A percentile compares a stretch with the other conserved stretches of the same genome.
Conservation (phyloP, 2,329 filamentous ascomycete species). For the Alternaria triticina region DNA sequence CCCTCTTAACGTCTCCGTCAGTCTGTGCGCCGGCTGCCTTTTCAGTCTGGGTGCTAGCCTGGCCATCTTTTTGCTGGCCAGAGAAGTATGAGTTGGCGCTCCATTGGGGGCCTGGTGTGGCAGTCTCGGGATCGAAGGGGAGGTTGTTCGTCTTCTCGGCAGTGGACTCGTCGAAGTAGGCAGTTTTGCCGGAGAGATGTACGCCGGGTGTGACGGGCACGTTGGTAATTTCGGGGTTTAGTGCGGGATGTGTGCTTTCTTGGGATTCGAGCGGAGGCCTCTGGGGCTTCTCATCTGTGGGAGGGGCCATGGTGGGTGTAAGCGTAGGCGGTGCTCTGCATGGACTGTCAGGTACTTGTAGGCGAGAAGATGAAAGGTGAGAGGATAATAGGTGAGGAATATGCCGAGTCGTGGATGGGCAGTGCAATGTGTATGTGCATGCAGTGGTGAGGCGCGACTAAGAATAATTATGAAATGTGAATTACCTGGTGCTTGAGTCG, state of each 20-base stretch:
- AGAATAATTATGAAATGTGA: background rate
- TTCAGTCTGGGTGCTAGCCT: constrained; percentile 47
- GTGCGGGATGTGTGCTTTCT: constrained; percentile 47
- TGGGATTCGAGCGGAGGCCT: constrained; percentile 33
- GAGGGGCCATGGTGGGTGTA: constrained; percentile 31
- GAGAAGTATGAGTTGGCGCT: constrained; percentile 48
- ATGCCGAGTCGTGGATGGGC: constrained; percentile 6
- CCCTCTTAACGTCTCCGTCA: constrained; percentile 59
- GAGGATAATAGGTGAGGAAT: background rate
- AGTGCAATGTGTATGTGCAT: background rate
- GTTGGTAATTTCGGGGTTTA: constrained; percentile 46
- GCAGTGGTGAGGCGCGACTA: background rate
- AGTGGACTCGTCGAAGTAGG: constrained; percentile 42
- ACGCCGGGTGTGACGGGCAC: constrained; percentile 54
- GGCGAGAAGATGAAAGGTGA: constrained; percentile 4
- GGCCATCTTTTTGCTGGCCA: constrained; percentile 25
- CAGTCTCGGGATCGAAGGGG: constrained; percentile 40
- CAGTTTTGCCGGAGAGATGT: constrained; percentile 43
- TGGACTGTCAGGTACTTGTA: constrained; percentile 20
- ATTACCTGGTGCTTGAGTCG: constrained; percentile 12
- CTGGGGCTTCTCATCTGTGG: constrained; percentile 26
- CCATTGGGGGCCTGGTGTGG: constrained; percentile 44
- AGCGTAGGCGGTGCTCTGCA: constrained; percentile 30
- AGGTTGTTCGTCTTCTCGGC: constrained; percentile 24
- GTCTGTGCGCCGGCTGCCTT: constrained; percentile 54